Evolutionary conservation across 2,329 filamentous ascomycete genomes (phyloP).

Genomic region (Alternaria tenuissima): DNA sequence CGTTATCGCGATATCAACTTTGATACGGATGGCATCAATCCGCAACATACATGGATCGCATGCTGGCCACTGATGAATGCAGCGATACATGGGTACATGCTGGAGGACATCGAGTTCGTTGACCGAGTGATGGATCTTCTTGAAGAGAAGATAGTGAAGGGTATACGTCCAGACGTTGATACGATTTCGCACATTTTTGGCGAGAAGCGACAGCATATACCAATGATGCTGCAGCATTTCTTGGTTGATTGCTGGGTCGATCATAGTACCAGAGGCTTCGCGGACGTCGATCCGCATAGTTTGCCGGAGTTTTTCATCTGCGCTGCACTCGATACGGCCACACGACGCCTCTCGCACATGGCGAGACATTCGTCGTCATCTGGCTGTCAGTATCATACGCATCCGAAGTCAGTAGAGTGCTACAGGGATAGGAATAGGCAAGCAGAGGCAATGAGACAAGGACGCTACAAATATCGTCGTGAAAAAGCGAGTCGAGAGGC

Average conservation of each 20-base stretch:
- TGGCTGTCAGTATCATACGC: constrained; percentile 22
- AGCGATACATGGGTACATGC: constrained; percentile 18
- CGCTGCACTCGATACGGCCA: constrained; percentile 12
- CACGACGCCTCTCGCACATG: background rate
- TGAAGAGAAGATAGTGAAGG: constrained; percentile 4
- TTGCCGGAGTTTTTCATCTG: constrained; percentile 9
- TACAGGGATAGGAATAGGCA: constrained; percentile 7
- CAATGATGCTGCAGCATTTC: constrained; percentile 17
- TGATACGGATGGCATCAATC: background rate
- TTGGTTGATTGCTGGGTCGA: constrained; percentile 24
- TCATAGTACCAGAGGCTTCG: background rate
- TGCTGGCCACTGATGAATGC: constrained; percentile 28
- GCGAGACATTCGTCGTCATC: background rate
- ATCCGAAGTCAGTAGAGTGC: constrained; percentile 10
- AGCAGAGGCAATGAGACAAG: background rate
- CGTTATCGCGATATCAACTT: background rate
- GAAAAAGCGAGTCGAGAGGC: background rate
- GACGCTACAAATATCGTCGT: background rate
- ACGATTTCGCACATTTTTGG: constrained; percentile 29
- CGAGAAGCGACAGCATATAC: background rate
- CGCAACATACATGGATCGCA: constrained; percentile 16
- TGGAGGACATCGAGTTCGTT: constrained; percentile 20
- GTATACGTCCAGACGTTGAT: constrained; percentile 10
- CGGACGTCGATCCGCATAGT: background rate
- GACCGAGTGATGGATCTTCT: constrained; percentile 26